A percentile compares a stretch with the other conserved stretches of the same genome.
These are phyloP conservation scores for Apocynum venetum DNA, from an alignment of 257 asterid species.

Conservation along the genomic window DNA sequence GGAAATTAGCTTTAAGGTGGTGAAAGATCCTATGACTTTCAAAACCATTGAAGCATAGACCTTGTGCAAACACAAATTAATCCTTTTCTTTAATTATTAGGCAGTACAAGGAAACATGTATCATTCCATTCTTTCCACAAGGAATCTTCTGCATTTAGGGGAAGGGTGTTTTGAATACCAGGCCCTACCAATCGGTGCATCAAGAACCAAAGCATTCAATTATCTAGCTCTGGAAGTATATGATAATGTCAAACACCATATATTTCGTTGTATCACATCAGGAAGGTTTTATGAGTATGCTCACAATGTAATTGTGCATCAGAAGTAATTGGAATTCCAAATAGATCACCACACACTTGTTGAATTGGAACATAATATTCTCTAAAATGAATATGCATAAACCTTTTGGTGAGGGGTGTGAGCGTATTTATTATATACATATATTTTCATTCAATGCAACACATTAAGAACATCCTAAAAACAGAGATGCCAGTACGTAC, in stretches of 20 bases:
- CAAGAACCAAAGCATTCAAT: not conserved
- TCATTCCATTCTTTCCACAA: not conserved
- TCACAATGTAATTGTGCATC: not conserved
- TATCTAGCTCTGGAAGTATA: not conserved
- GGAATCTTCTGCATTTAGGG: not conserved
- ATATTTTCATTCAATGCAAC: not conserved
- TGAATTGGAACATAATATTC: not conserved
- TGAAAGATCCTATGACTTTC: too few species aligned
- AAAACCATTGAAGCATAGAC: not conserved
- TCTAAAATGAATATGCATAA: not conserved
- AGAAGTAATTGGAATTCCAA: not conserved
- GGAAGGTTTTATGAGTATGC: not conserved
- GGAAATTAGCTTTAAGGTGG: not conserved
- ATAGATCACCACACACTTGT: not conserved
- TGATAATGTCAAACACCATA: not conserved
- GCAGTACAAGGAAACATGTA: not conserved
- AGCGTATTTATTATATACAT: not conserved
- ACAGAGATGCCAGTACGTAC: conserved; percentile 29
- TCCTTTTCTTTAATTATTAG: not conserved
- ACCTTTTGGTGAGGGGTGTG: not conserved
- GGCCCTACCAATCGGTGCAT: not conserved
- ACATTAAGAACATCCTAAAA: not conserved
- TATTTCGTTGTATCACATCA: not conserved
- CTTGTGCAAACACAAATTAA: not conserved
- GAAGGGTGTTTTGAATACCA: not conserved